Evolutionary conservation across 176 grass and related monocot genomes (phyloP).

Genomic region (Rhynchospora breviuscula): DNA sequence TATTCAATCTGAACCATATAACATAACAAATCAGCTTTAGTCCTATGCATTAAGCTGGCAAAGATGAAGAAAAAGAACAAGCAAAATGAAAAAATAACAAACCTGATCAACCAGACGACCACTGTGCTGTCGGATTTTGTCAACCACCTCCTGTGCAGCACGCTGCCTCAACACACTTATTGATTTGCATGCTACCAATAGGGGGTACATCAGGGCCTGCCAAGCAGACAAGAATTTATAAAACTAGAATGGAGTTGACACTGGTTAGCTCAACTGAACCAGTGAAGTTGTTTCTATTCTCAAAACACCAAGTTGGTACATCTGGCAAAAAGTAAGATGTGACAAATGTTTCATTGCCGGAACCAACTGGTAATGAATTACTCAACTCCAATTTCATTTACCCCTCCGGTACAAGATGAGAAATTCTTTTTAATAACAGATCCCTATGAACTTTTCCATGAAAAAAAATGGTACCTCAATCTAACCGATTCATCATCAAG

Average conservation of each 20-base stretch:
- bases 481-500: not conserved
- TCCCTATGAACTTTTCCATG: not conserved
- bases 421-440: too few relatives aligned
- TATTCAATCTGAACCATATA: not conserved
- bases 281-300: not conserved
- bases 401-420: too few relatives aligned
- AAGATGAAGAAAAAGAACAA: not conserved
- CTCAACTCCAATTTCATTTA: not conserved
- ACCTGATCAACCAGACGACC: slow-evolving; percentile 96
- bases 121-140: slow-evolving; percentile 95
- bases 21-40: slow-evolving; percentile 16
- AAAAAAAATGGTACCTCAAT: not conserved
- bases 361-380: not conserved
- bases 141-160: slow-evolving; percentile 85
- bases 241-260: slow-evolving; percentile 19
- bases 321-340: not conserved
- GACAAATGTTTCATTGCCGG: not conserved
- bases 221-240: slow-evolving; percentile 13
- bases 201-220: slow-evolving; percentile 97
- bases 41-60: not conserved
- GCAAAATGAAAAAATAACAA: not conserved
- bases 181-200: slow-evolving; percentile 99
- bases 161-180: slow-evolving; percentile 79
- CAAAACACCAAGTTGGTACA: not conserved
- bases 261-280: not conserved